Evolutionary conservation across 1,284 basidiomycete species (phyloP), one percentile per base, ranked within the genome.

Genomic region (Pseudozyma thailandica): DNA sequence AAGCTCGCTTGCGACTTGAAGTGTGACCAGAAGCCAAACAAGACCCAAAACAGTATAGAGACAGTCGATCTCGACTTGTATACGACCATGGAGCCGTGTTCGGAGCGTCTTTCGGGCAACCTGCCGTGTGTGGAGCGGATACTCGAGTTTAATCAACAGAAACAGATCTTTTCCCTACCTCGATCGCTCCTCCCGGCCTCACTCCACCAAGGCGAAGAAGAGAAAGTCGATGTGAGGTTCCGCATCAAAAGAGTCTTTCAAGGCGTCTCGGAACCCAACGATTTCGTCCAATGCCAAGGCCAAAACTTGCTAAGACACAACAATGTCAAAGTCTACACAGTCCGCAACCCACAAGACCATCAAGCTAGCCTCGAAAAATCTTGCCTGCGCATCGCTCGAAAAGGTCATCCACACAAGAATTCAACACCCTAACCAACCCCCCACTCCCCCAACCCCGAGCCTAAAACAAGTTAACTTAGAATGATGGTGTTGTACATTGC

Each of bases 21-120:
- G 16, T 10, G 20, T 9, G 26, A 28, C 2, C 50, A 38, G 6
- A 41, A 50, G 2, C 47, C 49, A 10, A 42, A 25, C 0, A 28
- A 39, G 16, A 39, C 30, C 18, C 13, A 42, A 15, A n/a, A n/a
- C 3, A 31, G 23, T 0, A 25, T 51, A 1, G 46, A 46, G 18
- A 53, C 54, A 4, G 45, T 84, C 9, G 84, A 85, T 39, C 86
- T 89, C 25, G 89, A 92, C 76, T 88, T 93, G 59, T 98, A 95
- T 81, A 96, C 94, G 0, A 98, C 95, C 0, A 89, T 99, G 87
- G 96, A 99, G 82, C 96, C 96, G 12, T 99, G 96, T 82, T 95
- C 93, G 3, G 84, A 92, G 27, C 87, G 96, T 52, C 91, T 93
- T 10, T 94, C 92, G 1, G 94, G 94, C 1, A 87, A 96, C 31